Evolutionary conservation across 1,139 yeast genomes (phyloP).

Genomic region (Debaryomycetaceae sp.): DNA sequence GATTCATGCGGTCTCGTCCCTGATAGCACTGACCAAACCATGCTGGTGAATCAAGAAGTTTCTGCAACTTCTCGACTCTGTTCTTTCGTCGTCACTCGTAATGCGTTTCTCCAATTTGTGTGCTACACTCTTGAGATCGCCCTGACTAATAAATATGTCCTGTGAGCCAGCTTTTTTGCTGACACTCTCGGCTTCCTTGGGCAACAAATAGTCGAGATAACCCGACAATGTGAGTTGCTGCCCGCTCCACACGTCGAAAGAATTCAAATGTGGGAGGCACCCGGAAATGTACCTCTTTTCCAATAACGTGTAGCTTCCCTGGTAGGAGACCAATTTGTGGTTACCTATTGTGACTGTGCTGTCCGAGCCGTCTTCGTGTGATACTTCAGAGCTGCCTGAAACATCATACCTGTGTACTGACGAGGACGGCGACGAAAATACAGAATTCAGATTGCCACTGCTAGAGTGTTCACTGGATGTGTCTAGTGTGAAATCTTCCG

Average conservation of each 20-base stretch:
- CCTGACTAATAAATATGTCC: conserved; percentile 15
- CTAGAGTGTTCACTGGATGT: not conserved
- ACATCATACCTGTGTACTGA: not conserved
- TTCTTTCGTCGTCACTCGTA: not conserved
- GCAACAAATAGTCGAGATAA: conserved; percentile 7
- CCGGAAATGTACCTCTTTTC: conserved; percentile 38
- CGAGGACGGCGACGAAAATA: not conserved
- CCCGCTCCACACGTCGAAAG: conserved; percentile 41
- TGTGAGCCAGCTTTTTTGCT: conserved; percentile 5
- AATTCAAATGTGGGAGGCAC: conserved; percentile 38
- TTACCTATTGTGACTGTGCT: conserved; percentile 11
- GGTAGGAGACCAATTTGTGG: conserved; percentile 20
- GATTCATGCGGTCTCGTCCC: not conserved
- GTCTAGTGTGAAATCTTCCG: not conserved
- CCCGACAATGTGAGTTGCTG: conserved; percentile 29
- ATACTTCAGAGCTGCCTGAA: not conserved
- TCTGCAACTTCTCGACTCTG: conserved; percentile 14
- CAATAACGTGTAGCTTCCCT: conserved; percentile 21
- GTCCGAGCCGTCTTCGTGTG: not conserved
- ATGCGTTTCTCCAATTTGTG: not conserved
- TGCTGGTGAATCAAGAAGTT: conserved; percentile 28
- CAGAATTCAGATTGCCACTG: not conserved
- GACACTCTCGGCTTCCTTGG: conserved; percentile 3
- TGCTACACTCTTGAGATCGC: conserved; percentile 4
- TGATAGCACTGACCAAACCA: conserved; percentile 29